Evolutionary conservation across 345 rosid species (phyloP).

Genomic region (Eucalyptus camaldulensis): DNA sequence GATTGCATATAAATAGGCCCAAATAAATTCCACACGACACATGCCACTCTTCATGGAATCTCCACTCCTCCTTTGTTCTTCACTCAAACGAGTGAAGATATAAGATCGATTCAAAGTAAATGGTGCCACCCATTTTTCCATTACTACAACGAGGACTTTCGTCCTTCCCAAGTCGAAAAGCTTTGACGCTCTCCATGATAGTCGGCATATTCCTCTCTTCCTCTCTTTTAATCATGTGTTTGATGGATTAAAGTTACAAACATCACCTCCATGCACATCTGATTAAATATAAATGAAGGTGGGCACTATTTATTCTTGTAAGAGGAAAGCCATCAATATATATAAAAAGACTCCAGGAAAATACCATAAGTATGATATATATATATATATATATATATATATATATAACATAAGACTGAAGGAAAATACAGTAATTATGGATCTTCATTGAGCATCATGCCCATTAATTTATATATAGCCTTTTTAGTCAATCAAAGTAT

Average conservation of each 20-base stretch:
- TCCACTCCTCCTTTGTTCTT: neutral
- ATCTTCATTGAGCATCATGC: too few species aligned
- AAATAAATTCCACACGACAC: neutral
- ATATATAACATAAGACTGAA: too few species aligned
- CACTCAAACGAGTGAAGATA: neutral
- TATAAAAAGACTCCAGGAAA: too few species aligned
- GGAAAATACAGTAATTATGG: too few species aligned
- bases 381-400: accelerated
- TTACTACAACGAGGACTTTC: neutral
- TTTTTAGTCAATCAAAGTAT: too few species aligned
- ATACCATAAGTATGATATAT: too few species aligned
- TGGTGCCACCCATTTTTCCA: neutral
- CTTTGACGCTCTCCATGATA: neutral
- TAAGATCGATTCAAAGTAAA: neutral
- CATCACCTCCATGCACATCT: neutral
- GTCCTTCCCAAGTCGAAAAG: neutral
- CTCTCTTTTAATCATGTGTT: neutral
- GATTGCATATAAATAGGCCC: neutral
- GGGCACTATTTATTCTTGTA: too few species aligned
- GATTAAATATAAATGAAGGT: neutral
- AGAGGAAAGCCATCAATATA: too few species aligned
- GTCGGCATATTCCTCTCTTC: neutral
- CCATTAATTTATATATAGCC: too few species aligned
- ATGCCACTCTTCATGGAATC: neutral
- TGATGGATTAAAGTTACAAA: neutral